Conservation (phyloP, 2,329 filamentous ascomycete species). For the Keithomyces neogunnii region DNA sequence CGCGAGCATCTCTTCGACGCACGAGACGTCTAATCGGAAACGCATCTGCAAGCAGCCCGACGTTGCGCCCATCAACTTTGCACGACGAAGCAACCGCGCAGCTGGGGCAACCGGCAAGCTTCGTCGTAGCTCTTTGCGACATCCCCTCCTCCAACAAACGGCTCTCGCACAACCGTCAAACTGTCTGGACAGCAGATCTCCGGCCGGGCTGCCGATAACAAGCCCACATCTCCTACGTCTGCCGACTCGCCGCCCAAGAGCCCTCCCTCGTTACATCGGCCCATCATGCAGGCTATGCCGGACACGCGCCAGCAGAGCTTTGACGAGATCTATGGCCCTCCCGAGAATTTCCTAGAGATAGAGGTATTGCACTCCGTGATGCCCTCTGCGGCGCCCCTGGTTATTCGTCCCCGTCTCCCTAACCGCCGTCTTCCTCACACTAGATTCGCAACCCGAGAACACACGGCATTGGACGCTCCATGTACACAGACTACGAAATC, state of each 20-base stretch:
- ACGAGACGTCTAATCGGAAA: background rate
- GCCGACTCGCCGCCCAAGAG: conserved; percentile 19
- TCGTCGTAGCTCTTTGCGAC: background rate
- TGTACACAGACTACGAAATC: conserved; percentile 99
- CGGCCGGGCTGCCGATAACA: conserved; percentile 20
- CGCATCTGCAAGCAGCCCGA: background rate
- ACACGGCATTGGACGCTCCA: conserved; percentile 85
- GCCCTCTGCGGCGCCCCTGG: background rate
- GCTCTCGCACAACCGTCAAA: conserved; percentile 23
- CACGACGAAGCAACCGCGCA: background rate
- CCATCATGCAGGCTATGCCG: conserved; percentile 58
- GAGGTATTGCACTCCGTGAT: conserved; percentile 50
- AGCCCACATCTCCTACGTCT: conserved; percentile 6
- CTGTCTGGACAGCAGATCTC: conserved; percentile 32
- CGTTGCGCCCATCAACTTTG: background rate
- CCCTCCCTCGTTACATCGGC: conserved; percentile 32
- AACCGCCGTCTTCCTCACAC: conserved; percentile 7
- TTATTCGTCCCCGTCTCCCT: background rate
- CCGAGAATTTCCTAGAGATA: conserved; percentile 98
- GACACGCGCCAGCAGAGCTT: conserved; percentile 85
- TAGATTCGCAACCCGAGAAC: conserved; percentile 90
- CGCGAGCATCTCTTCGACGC: background rate
- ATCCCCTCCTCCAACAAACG: background rate
- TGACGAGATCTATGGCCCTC: conserved; percentile 97
- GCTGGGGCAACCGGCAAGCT: background rate